These are phyloP conservation scores for Cyclospora cayetanensis DNA, from an alignment of 169 alveolate species.

Conservation along the genomic window DNA sequence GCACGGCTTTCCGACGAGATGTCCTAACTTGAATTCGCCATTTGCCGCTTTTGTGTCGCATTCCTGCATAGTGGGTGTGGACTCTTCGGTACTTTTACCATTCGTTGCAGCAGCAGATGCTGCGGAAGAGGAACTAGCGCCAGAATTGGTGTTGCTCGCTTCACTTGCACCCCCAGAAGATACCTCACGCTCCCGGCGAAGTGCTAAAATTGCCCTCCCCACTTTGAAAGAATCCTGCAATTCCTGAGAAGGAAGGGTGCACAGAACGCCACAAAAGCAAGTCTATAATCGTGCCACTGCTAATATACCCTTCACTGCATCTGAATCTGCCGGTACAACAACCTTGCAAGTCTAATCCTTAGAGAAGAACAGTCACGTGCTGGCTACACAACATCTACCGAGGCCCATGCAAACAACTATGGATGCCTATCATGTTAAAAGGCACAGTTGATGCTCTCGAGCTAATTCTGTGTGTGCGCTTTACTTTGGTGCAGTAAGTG, in stretches of 20 bases:
- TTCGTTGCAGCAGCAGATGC: background rate
- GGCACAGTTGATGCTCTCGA: too few relatives aligned
- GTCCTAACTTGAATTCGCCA: background rate
- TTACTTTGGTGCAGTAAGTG: conserved; percentile 92
- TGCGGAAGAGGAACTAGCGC: background rate
- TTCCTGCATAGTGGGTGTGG: background rate
- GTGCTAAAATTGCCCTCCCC: conserved; percentile 69
- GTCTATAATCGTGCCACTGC: too few relatives aligned
- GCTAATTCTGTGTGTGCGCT: too few relatives aligned
- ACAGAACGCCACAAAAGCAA: too few relatives aligned
- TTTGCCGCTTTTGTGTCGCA: background rate
- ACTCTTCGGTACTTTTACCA: background rate
- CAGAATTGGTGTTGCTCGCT: background rate
- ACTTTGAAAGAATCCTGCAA: conserved; percentile 55
- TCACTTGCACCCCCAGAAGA: background rate
- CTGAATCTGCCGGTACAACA: too few relatives aligned
- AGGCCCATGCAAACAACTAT: too few relatives aligned
- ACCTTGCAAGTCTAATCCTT: too few relatives aligned
- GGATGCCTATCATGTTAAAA: too few relatives aligned
- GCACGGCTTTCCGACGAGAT: conserved; percentile 51
- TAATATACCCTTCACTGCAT: too few relatives aligned
- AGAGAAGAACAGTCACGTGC: too few relatives aligned
- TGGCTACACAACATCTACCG: too few relatives aligned
- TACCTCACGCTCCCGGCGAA: conserved; percentile 66
- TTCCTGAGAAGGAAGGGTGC: conserved; percentile 25